A percentile compares a stretch with the other conserved stretches of the same genome.
Evolutionary conservation across 2,329 filamentous ascomycete genomes (phyloP).

Genomic region (Fusarium hainanense): DNA sequence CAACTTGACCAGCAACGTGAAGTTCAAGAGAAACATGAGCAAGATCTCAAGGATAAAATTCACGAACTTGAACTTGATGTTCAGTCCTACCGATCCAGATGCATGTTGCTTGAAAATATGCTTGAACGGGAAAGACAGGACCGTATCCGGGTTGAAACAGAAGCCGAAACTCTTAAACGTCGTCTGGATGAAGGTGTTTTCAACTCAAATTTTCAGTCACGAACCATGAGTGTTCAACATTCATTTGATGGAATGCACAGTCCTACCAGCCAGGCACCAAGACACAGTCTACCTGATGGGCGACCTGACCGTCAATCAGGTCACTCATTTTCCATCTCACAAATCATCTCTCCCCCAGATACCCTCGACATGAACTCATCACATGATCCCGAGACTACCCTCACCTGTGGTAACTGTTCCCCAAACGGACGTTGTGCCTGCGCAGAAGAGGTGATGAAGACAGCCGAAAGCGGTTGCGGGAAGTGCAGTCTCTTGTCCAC

Average conservation of each 20-base stretch:
- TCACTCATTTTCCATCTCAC: constrained; percentile 65
- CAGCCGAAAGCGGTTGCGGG: constrained; percentile 69
- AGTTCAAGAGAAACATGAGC: constrained; percentile 66
- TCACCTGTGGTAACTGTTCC: constrained; percentile 68
- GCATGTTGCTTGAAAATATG: constrained; percentile 71
- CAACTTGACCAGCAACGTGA: constrained; percentile 71
- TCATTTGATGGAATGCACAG: constrained; percentile 46
- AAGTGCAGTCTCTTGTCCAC: constrained; percentile 71
- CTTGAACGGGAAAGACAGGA: constrained; percentile 68
- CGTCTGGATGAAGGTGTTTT: constrained; percentile 47
- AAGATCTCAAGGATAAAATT: constrained; percentile 68
- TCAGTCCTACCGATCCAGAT: constrained; percentile 71
- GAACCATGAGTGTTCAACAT: constrained; percentile 45
- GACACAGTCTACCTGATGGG: constrained; percentile 46
- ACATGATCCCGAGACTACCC: constrained; percentile 48
- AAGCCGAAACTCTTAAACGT: constrained; percentile 52
- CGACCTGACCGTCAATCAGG: constrained; percentile 47
- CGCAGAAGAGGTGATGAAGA: constrained; percentile 67
- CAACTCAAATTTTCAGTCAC: constrained; percentile 43
- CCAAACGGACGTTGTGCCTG: constrained; percentile 66
- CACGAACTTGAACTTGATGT: constrained; percentile 72
- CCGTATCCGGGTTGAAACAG: constrained; percentile 57
- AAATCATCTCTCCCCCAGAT: constrained; percentile 67
- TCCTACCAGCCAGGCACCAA: constrained; percentile 42
- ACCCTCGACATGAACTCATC: constrained; percentile 48